A percentile compares a stretch with the other conserved stretches of the same genome.
phyloP scores from a whole-genome alignment of 345 rosid species.

The Eutrema japonicum region DNA sequence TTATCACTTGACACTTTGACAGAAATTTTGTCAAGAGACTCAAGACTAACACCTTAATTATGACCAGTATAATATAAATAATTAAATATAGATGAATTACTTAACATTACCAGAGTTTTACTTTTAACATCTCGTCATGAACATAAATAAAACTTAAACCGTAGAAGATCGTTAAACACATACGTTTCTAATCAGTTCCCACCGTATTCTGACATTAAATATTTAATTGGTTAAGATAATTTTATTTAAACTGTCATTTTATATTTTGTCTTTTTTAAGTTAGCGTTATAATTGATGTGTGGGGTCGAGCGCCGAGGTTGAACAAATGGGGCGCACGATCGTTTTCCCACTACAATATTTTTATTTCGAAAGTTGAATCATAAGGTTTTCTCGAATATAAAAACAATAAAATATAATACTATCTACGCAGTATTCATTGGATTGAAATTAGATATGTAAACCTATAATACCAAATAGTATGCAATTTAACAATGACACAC shows the following conservation, averaged over 20 bases:
- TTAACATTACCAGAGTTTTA: neutral
- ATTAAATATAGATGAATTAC: neutral
- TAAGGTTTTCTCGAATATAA: conserved; percentile 25
- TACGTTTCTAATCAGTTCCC: neutral
- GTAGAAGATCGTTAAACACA: neutral
- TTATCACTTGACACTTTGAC: neutral
- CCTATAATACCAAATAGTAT: conserved; percentile 3
- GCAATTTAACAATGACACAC: conserved; percentile 4
- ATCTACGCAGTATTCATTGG: conserved; percentile 27
- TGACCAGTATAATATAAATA: neutral
- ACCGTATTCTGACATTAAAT: neutral
- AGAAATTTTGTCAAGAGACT: neutral
- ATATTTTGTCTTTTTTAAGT: conserved; percentile 34
- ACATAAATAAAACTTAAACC: neutral
- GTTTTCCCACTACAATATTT: conserved; percentile 33
- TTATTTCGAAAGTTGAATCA: conserved; percentile 37
- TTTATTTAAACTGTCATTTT: conserved; percentile 28
- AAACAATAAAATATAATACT: neutral
- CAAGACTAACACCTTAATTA: neutral
- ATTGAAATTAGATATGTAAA: conserved; percentile 26
- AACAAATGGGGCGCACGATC: conserved; percentile 49
- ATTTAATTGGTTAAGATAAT: conserved; percentile 37
- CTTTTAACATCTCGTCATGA: neutral
- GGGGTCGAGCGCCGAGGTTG: conserved; percentile 49
- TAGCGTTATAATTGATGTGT: conserved; percentile 48